Evolutionary conservation across 305 asterid genomes (phyloP).

Genomic region (Fraxinus paxiana): DNA sequence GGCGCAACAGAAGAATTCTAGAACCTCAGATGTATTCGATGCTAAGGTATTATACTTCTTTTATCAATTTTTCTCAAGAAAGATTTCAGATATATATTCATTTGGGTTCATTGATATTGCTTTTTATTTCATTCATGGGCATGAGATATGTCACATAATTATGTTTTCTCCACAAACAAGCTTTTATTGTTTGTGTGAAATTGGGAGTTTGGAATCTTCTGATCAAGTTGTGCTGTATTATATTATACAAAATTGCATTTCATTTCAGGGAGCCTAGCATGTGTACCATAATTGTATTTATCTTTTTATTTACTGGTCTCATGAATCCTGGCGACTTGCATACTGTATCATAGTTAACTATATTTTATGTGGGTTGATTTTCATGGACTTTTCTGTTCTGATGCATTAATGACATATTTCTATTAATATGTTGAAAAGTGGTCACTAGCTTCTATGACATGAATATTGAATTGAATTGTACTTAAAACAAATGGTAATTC

Average conservation of each 20-base stretch:
- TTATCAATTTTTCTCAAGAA: neutral
- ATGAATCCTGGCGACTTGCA: neutral
- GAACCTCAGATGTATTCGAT: conserved; percentile 39
- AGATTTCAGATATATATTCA: neutral
- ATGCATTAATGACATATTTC: neutral
- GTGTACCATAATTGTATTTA: neutral
- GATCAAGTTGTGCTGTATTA: neutral
- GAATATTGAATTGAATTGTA: neutral
- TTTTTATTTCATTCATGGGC: neutral
- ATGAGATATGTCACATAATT: neutral
- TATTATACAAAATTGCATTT: neutral
- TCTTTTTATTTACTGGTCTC: neutral
- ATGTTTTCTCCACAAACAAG: neutral
- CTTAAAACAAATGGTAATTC: neutral
- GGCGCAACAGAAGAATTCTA: conserved; percentile 28
- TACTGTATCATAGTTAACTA: neutral
- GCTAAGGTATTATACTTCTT: conserved; percentile 40
- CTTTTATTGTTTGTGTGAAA: neutral
- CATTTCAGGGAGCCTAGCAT: neutral
- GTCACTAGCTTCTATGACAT: neutral
- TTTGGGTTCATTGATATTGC: neutral
- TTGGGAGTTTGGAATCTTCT: neutral
- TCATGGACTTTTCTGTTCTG: neutral
- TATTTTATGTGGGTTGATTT: neutral
- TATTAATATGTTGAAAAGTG: neutral